Conservation (phyloP, 2,329 filamentous ascomycete species). For the Teratosphaeria zuluensis region DNA sequence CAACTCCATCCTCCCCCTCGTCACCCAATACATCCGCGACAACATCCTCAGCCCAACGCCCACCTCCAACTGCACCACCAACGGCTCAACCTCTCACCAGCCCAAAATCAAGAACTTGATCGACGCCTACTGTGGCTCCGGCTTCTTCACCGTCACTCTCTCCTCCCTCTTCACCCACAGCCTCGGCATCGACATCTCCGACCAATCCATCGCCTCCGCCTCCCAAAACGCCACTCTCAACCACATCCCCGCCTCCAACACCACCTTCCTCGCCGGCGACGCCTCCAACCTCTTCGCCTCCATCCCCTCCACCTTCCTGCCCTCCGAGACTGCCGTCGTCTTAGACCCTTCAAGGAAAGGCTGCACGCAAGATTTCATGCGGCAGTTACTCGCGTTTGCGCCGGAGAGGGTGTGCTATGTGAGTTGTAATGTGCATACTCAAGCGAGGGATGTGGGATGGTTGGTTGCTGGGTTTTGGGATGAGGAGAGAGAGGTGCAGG, state of each 20-base stretch:
- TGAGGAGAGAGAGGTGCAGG: conserved; percentile 21
- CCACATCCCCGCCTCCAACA: conserved; percentile 55
- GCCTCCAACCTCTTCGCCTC: conserved; percentile 72
- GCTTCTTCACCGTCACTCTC: conserved; percentile 92
- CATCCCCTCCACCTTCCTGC: conserved; percentile 52
- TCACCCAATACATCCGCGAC: conserved; percentile 78
- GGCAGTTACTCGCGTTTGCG: conserved; percentile 67
- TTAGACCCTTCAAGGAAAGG: conserved; percentile 96
- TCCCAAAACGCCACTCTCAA: conserved; percentile 71
- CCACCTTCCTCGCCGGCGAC: conserved; percentile 81
- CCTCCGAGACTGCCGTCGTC: conserved; percentile 82
- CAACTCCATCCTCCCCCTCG: conserved; percentile 84
- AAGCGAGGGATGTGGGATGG: conserved; percentile 84
- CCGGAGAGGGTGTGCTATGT: conserved; percentile 83
- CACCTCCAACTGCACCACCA: conserved; percentile 17
- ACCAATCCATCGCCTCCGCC: conserved; percentile 68
- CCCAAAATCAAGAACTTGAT: conserved; percentile 71
- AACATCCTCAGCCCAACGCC: conserved; percentile 52
- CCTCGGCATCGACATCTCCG: conserved; percentile 83
- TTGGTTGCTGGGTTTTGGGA: conserved; percentile 59
- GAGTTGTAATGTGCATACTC: conserved; percentile 95
- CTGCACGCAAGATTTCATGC: conserved; percentile 75
- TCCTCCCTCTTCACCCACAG: conserved; percentile 69
- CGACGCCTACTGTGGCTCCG: conserved; percentile 94
- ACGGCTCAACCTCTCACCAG: conserved; percentile 4